phyloP scores from a whole-genome alignment of 2,329 filamentous ascomycete species.

The Colletotrichum kahawae region DNA sequence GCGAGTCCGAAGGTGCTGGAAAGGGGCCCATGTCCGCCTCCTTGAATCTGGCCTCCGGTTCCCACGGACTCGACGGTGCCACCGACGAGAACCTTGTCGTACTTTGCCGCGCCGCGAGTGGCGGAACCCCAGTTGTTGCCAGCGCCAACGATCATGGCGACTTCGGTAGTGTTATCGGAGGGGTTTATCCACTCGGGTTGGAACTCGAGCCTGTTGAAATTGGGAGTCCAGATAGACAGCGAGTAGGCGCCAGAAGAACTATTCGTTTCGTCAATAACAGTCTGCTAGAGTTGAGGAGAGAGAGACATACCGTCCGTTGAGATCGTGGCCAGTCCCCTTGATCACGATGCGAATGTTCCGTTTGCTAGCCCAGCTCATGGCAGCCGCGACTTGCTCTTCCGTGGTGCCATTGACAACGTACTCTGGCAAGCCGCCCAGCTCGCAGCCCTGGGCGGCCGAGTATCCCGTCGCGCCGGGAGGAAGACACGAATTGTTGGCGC shows the following conservation, averaged over 20 bases:
- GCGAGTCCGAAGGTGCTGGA: slow-evolving; percentile 44
- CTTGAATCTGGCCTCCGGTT: slow-evolving; percentile 65
- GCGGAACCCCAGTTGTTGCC: slow-evolving; percentile 37
- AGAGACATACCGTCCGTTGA: slow-evolving; percentile 58
- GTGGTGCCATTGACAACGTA: slow-evolving; percentile 40
- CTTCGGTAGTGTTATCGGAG: slow-evolving; percentile 1
- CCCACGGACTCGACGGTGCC: slow-evolving; percentile 64
- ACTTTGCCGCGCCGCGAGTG: slow-evolving; percentile 44
- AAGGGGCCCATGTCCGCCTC: slow-evolving; percentile 59
- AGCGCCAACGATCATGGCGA: neutral
- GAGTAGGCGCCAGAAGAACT: slow-evolving; percentile 24
- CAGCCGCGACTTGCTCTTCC: slow-evolving; percentile 31
- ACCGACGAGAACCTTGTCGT: slow-evolving; percentile 43
- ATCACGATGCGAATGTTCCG: slow-evolving; percentile 54
- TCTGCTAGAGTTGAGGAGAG: neutral
- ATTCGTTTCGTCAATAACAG: neutral
- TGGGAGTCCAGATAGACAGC: slow-evolving; percentile 23
- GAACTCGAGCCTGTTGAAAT: slow-evolving; percentile 15
- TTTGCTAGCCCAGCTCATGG: slow-evolving; percentile 21
- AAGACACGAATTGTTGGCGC: slow-evolving; percentile 9
- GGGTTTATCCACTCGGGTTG: neutral
- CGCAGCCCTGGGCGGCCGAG: slow-evolving; percentile 30
- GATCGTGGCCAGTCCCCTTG: slow-evolving; percentile 59
- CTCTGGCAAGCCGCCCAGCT: slow-evolving; percentile 32
- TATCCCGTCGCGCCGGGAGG: neutral